Conservation (phyloP, 2,329 filamentous ascomycete genomes). For the Chaetothyriales sp. region DNA sequence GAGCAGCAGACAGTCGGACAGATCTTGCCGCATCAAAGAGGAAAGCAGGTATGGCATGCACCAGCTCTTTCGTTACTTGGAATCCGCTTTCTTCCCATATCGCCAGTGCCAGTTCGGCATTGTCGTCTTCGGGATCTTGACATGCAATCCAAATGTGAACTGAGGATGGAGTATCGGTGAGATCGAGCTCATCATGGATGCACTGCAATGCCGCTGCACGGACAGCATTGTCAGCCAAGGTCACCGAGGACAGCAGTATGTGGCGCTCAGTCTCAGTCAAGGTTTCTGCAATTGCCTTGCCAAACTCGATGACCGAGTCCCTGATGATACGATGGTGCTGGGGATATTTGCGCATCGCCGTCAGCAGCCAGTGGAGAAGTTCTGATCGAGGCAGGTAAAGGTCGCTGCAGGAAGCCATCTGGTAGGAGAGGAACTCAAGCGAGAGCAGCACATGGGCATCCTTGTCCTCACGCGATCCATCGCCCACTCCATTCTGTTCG, state of each 20-base stretch:
- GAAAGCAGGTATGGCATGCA: constrained; percentile 58
- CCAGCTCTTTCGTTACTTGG: constrained; percentile 48
- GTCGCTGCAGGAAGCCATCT: constrained; percentile 67
- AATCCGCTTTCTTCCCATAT: constrained; percentile 95
- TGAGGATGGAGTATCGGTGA: constrained; percentile 72
- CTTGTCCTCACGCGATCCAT: constrained; percentile 52
- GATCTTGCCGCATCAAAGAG: constrained; percentile 66
- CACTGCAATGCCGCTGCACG: constrained; percentile 74
- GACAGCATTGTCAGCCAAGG: constrained; percentile 65
- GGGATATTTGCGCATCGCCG: constrained; percentile 72
- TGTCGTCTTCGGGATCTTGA: constrained; percentile 82
- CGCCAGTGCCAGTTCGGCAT: constrained; percentile 62
- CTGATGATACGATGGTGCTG: constrained; percentile 93
- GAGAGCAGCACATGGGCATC: constrained; percentile 84
- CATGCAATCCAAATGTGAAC: constrained; percentile 87
- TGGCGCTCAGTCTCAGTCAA: constrained; percentile 58
- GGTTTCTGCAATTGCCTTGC: constrained; percentile 69
- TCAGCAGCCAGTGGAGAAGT: constrained; percentile 55
- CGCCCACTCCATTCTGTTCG: constrained; percentile 60
- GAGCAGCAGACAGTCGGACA: constrained; percentile 67
- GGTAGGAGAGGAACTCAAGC: constrained; percentile 75
- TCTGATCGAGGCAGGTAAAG: constrained; percentile 60
- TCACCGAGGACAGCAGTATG: constrained; percentile 61
- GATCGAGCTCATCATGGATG: constrained; percentile 79
- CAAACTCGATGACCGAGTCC: constrained; percentile 77